A percentile compares a stretch with the other conserved stretches of the same genome.
phyloP scores from a whole-genome alignment of 2,329 filamentous ascomycete genomes.

The Fusarium sp. region DNA sequence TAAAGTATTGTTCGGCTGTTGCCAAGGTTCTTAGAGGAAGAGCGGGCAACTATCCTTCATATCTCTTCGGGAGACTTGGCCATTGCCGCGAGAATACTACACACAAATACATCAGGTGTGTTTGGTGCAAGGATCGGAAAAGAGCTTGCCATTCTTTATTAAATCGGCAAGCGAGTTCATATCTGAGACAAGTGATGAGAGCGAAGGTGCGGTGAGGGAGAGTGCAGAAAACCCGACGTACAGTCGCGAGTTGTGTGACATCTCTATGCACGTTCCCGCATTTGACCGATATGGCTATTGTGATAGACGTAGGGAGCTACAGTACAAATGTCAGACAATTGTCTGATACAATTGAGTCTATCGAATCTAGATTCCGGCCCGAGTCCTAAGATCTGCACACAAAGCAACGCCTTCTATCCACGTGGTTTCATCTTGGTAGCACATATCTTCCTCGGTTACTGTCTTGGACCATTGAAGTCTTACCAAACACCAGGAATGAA shows the following conservation, averaged over 20 bases:
- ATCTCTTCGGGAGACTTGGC: accelerated
- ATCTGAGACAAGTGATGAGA: neutral
- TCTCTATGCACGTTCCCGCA: neutral
- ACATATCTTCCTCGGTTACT: no score
- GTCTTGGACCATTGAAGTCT: neutral
- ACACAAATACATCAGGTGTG: no score
- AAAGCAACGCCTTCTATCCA: neutral
- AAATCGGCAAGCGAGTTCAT: no score
- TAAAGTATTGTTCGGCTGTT: accelerated
- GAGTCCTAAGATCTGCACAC: no score
- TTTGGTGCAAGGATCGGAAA: neutral
- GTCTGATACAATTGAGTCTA: neutral
- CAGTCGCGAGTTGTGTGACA: accelerated
- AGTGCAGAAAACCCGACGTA: neutral
- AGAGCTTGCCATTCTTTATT: no score
- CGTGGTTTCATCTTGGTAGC: neutral
- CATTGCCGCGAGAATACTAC: accelerated
- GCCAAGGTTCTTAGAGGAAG: neutral
- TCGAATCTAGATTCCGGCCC: neutral
- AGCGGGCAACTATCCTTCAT: neutral
- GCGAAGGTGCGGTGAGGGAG: neutral
- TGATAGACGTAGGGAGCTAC: neutral
- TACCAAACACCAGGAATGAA: slow-evolving; percentile 51
- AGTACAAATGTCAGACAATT: neutral
- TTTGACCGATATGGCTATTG: neutral